Conservation (phyloP, 805 yeast species). For the Candida jianshihensis region DNA sequence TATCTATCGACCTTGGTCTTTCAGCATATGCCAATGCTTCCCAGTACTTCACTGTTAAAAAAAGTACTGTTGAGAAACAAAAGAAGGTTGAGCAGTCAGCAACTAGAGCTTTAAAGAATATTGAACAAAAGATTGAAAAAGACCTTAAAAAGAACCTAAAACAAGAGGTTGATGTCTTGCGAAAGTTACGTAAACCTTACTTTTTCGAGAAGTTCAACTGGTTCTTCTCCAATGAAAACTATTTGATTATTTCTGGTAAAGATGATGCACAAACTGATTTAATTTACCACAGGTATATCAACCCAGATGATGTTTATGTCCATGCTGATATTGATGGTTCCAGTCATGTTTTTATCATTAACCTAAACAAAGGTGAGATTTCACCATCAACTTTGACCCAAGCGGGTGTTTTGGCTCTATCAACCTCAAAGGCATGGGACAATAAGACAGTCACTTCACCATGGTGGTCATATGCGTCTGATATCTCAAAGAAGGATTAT, state of each 20-base stretch:
- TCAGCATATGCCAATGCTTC: conserved; percentile 90
- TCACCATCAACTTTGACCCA: conserved; percentile 87
- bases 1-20: conserved; percentile 57
- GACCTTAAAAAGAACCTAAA: conserved; percentile 62
- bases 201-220: conserved; percentile 95
- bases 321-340: conserved; percentile 70
- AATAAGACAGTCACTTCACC: conserved; percentile 75
- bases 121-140: conserved; percentile 66
- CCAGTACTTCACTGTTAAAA: conserved; percentile 69
- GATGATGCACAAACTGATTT: conserved; percentile 76
- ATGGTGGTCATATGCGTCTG: conserved; percentile 72
- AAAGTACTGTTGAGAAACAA: conserved; percentile 70
- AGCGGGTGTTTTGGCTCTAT: conserved; percentile 80
- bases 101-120: conserved; percentile 69
- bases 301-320: conserved; percentile 64
- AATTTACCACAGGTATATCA: conserved; percentile 71
- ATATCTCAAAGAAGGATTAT: conserved; percentile 63
- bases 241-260: conserved; percentile 79
- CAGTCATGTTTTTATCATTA: conserved; percentile 71
- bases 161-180: conserved; percentile 45
- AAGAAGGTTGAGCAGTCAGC: conserved; percentile 75
- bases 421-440: conserved; percentile 87
- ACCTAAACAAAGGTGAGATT: conserved; percentile 64
- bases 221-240: conserved; percentile 90
- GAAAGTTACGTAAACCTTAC: conserved; percentile 59